These are phyloP conservation scores for Tylopilus plumbeoviolaceoides DNA, from an alignment of 768 basidiomycete species.

Conservation along the genomic window DNA sequence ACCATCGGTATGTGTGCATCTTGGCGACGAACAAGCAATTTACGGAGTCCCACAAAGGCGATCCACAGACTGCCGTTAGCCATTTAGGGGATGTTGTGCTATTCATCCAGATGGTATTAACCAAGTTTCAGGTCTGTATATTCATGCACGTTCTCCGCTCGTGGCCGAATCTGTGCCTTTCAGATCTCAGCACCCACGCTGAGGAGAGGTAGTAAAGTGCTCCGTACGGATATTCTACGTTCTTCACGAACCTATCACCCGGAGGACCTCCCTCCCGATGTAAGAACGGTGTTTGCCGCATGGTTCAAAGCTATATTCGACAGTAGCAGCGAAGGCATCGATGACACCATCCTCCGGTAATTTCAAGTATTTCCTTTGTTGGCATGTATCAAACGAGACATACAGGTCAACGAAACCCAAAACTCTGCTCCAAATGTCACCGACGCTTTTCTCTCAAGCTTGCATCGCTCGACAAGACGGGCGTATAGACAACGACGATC, in stretches of 20 bases:
- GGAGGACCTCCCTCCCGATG: constrained; percentile 41
- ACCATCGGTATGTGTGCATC: constrained; percentile 57
- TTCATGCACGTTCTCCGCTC: not conserved
- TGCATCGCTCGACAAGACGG: constrained; percentile 43
- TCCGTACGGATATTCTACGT: constrained; percentile 50
- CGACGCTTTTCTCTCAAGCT: constrained; percentile 63
- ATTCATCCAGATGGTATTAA: constrained; percentile 61
- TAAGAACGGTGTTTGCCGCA: constrained; percentile 40
- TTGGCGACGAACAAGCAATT: not conserved
- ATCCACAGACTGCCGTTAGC: constrained; percentile 78
- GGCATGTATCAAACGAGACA: not conserved
- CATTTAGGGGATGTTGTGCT: constrained; percentile 78
- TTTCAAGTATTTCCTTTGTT: not conserved
- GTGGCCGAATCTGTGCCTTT: constrained; percentile 1
- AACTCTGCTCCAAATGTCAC: constrained; percentile 60
- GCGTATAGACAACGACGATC: constrained; percentile 62
- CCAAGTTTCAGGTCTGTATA: constrained; percentile 57
- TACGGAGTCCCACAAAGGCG: constrained; percentile 43
- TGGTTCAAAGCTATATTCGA: constrained; percentile 84
- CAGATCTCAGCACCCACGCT: constrained; percentile 52
- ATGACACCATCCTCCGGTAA: constrained; percentile 70
- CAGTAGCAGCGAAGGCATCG: constrained; percentile 73
- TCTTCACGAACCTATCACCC: constrained; percentile 41
- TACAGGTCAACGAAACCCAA: constrained; percentile 69
- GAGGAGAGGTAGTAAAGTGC: constrained; percentile 40